Evolutionary conservation across 805 yeast genomes (phyloP).

Genomic region (Novakomyces olei): DNA sequence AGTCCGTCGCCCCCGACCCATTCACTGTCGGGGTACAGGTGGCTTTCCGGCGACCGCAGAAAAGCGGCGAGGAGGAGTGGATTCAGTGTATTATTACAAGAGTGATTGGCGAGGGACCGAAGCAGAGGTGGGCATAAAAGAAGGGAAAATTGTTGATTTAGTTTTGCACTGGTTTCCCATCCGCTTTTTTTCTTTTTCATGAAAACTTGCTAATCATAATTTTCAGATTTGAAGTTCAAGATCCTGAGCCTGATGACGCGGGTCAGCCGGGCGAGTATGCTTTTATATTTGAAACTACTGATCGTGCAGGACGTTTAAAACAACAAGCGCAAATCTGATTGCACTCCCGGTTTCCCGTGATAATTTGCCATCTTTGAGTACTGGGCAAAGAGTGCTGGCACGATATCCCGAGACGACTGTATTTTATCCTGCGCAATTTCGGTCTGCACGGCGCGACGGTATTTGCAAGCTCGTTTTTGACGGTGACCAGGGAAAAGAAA

Average conservation of each 20-base stretch:
- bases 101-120: slow-evolving; percentile 48
- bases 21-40: slow-evolving; percentile 46
- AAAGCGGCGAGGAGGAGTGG: slow-evolving; percentile 74
- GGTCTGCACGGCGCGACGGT: slow-evolving; percentile 52
- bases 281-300: slow-evolving; percentile 61
- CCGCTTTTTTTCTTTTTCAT: slow-evolving; percentile 9
- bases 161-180: not conserved
- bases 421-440: slow-evolving; percentile 83
- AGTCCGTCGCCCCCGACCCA: no score
- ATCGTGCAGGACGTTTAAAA: not conserved
- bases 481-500: slow-evolving; percentile 92
- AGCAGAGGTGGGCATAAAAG: slow-evolving; percentile 11
- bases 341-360: slow-evolving; percentile 38
- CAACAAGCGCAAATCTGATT: slow-evolving; percentile 18
- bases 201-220: not conserved
- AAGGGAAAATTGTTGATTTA: not conserved
- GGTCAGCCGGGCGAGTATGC: slow-evolving; percentile 59
- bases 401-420: slow-evolving; percentile 95
- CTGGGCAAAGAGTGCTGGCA: slow-evolving; percentile 68
- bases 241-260: slow-evolving; percentile 91
- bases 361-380: slow-evolving; percentile 32
- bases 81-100: slow-evolving; percentile 77
- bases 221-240: slow-evolving; percentile 62
- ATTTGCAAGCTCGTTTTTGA: slow-evolving; percentile 65
- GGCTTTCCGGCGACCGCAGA: slow-evolving; percentile 50